These are phyloP conservation scores for Dendrocalamus sinicus DNA, from an alignment of 176 grass and related monocot genomes.

Conservation along the genomic window DNA sequence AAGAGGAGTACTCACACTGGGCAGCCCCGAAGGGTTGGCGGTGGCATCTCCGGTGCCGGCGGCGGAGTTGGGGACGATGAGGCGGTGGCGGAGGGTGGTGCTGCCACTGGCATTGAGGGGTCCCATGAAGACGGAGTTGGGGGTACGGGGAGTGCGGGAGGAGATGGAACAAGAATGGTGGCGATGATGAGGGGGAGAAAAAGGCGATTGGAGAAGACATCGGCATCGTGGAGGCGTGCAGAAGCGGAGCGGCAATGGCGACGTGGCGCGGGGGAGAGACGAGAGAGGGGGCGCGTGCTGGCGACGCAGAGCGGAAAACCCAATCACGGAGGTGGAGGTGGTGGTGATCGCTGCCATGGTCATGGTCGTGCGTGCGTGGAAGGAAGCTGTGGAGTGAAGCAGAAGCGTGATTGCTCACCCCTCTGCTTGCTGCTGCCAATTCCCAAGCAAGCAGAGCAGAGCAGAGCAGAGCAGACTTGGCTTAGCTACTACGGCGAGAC, in stretches of 20 bases:
- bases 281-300: not conserved
- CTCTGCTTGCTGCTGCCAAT: not conserved
- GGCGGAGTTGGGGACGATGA: constrained; percentile 36
- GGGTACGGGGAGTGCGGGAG: too few relatives aligned
- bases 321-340: not conserved
- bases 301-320: constrained; percentile 6
- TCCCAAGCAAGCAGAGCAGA: too few relatives aligned
- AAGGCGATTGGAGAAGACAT: not conserved
- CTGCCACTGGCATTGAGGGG: constrained; percentile 12
- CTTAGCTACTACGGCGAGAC: too few relatives aligned
- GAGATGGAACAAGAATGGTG: not conserved
- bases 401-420: too few relatives aligned
- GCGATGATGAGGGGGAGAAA: too few relatives aligned
- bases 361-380: not conserved
- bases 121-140: constrained; percentile 14
- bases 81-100: not conserved
- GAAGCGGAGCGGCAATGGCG: not conserved
- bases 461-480: too few relatives aligned
- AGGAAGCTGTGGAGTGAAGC: not conserved
- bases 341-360: constrained; percentile 28
- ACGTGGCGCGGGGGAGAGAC: constrained; percentile 34
- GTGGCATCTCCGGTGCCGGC: constrained; percentile 4
- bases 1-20: constrained; percentile 29
- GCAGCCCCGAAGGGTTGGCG: not conserved
- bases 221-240: constrained; percentile 29